These are phyloP conservation scores for Erodium trifolium DNA, from an alignment of 441 rosid species.

Conservation along the genomic window DNA sequence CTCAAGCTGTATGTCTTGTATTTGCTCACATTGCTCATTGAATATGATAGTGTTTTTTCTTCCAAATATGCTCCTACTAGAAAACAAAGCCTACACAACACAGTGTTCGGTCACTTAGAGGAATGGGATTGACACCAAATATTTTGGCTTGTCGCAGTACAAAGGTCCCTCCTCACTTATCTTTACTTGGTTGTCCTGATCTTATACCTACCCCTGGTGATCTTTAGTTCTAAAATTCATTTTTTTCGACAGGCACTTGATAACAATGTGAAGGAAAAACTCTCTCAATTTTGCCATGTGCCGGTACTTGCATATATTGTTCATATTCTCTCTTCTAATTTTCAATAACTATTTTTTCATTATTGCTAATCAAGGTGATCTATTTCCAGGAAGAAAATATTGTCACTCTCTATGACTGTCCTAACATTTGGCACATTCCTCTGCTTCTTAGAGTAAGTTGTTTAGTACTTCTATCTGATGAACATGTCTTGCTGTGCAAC, in stretches of 20 bases:
- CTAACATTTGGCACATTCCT: constrained; percentile 9
- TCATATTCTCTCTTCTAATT: not conserved
- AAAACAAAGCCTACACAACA: constrained; percentile 98
- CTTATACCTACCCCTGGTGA: not conserved
- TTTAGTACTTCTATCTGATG: not conserved
- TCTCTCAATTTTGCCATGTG: constrained; percentile 9
- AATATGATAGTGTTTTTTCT: not conserved
- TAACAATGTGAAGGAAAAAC: not conserved
- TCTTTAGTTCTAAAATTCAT: not conserved
- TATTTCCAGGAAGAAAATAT: constrained; percentile 10
- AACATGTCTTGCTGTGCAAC: not conserved
- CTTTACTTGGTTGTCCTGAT: constrained; percentile 12
- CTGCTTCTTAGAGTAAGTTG: constrained; percentile 8
- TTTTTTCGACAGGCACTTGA: not conserved
- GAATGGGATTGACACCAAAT: constrained; percentile 79
- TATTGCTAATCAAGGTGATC: constrained; percentile 10
- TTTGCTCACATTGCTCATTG: not conserved
- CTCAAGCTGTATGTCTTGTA: not conserved
- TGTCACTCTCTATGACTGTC: not conserved
- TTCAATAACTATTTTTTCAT: not conserved
- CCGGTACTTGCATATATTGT: constrained; percentile 11
- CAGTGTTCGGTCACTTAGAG: constrained; percentile 72
- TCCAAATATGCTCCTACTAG: constrained; percentile 32
- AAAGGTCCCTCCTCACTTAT: constrained; percentile 28
- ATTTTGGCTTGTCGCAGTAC: constrained; percentile 91